Conservation (phyloP, 2,329 filamentous ascomycete species). For the Byssoonygena ceratinophila region DNA sequence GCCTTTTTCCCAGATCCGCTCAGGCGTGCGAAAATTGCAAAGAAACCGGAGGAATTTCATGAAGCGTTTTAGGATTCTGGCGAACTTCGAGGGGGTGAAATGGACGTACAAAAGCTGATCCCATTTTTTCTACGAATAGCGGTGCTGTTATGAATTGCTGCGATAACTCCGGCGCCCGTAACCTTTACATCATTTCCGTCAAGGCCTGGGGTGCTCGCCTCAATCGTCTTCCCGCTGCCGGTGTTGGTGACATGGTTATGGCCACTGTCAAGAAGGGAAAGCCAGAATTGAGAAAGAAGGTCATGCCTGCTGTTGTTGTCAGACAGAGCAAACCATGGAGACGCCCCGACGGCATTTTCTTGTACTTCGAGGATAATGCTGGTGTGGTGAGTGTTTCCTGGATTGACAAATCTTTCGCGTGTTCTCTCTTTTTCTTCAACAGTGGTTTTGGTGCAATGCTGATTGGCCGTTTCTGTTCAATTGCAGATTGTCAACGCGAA, state of each 20-base stretch:
- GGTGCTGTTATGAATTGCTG: constrained; percentile 99
- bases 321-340: constrained; percentile 99
- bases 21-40: not conserved
- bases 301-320: constrained; percentile 98
- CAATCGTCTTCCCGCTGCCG: constrained; percentile 92
- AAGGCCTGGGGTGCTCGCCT: constrained; percentile 96
- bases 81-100: not conserved
- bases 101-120: not conserved
- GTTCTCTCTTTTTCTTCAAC: too few relatives aligned
- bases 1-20: not conserved
- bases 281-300: constrained; percentile 99
- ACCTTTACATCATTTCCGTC: constrained; percentile 99
- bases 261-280: constrained; percentile 99
- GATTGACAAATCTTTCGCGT: not conserved
- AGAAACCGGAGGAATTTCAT: not conserved
- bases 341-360: constrained; percentile 93
- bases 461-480: not conserved
- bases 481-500: constrained; percentile 96
- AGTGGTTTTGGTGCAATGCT: too few relatives aligned
- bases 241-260: constrained; percentile 99
- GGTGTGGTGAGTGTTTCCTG: constrained; percentile 68
- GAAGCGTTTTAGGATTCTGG: not conserved
- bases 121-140: constrained; percentile 40
- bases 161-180: constrained; percentile 97
- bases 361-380: constrained; percentile 99